Percentiles rank a stretch among this genome's conserved stretches.
phyloP scores from a whole-genome alignment of 306 rosid genomes.

The Citrullus colocynthis region DNA sequence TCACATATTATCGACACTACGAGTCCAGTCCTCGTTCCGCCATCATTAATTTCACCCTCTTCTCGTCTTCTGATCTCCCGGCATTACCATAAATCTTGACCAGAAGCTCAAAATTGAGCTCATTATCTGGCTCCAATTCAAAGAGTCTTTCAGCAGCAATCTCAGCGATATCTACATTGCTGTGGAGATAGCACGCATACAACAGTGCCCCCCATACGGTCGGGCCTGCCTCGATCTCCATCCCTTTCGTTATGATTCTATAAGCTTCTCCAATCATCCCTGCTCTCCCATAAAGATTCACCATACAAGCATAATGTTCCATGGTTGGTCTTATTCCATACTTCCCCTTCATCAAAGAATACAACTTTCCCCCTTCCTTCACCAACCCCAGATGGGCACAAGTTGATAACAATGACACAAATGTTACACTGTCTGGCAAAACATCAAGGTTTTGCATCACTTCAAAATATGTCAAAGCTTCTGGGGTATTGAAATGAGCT shows the following conservation, averaged over 20 bases:
- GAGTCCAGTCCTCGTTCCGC: constrained; percentile 42
- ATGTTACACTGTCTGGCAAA: constrained; percentile 55
- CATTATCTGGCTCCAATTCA: constrained; percentile 78
- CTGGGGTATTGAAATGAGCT: constrained; percentile 39
- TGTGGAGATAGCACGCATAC: constrained; percentile 58
- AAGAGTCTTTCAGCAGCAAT: constrained; percentile 66
- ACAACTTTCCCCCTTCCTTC: constrained; percentile 53
- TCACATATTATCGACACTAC: neutral
- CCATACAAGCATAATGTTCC: constrained; percentile 84
- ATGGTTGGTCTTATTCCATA: constrained; percentile 59
- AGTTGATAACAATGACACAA: constrained; percentile 56
- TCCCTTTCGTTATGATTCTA: constrained; percentile 26
- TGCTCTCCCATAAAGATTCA: constrained; percentile 82
- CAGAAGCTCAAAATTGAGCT: constrained; percentile 65
- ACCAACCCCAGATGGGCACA: constrained; percentile 63
- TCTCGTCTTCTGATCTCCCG: constrained; percentile 44
- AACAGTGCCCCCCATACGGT: constrained; percentile 85
- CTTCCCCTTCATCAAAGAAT: constrained; percentile 42
- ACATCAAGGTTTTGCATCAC: constrained; percentile 47
- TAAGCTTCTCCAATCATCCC: constrained; percentile 64
- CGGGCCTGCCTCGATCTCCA: constrained; percentile 60
- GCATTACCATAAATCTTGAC: constrained; percentile 54
- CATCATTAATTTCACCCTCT: constrained; percentile 58
- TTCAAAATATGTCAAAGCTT: constrained; percentile 46
- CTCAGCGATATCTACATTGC: constrained; percentile 50